phyloP scores from a whole-genome alignment of 495 filamentous ascomycete species.

The Apodospora peruviana region DNA sequence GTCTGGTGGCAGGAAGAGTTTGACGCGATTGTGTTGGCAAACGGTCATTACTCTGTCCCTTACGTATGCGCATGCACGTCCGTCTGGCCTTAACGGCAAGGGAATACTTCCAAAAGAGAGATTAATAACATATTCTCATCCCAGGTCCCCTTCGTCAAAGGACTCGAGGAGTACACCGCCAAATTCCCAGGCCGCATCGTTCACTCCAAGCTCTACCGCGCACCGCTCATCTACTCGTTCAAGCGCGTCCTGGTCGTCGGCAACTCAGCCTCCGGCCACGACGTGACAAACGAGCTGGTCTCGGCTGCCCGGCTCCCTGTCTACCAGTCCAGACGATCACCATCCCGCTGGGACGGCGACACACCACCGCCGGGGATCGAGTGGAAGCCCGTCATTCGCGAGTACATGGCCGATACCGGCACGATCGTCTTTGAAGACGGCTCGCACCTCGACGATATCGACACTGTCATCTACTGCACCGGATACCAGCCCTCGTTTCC shows the following conservation, averaged over 20 bases:
- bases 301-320: conserved; percentile 29
- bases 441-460: conserved; percentile 33
- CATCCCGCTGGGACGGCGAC: conserved; percentile 40
- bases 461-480: conserved; percentile 45
- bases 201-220: conserved; percentile 45
- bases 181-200: conserved; percentile 33
- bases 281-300: conserved; percentile 35
- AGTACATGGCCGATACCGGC: conserved; percentile 26
- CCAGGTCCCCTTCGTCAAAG: conserved; percentile 38
- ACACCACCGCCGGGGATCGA: conserved; percentile 32
- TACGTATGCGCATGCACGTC: conserved; percentile 26
- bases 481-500: conserved; percentile 45
- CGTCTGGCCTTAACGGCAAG: too few species aligned
- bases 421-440: conserved; percentile 40
- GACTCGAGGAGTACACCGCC: conserved; percentile 32
- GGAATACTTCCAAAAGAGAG: neutral
- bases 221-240: conserved; percentile 22
- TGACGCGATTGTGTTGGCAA: conserved; percentile 45
- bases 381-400: conserved; percentile 40
- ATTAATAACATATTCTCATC: neutral
- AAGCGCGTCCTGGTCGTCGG: conserved; percentile 41
- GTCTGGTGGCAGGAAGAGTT: conserved; percentile 45
- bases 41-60: conserved; percentile 48
- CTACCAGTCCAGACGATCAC: conserved; percentile 39
- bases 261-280: conserved; percentile 48